Base-by-base conservation (phyloP, 345 rosid genomes). In the Bruguiera parviflora region DNA sequence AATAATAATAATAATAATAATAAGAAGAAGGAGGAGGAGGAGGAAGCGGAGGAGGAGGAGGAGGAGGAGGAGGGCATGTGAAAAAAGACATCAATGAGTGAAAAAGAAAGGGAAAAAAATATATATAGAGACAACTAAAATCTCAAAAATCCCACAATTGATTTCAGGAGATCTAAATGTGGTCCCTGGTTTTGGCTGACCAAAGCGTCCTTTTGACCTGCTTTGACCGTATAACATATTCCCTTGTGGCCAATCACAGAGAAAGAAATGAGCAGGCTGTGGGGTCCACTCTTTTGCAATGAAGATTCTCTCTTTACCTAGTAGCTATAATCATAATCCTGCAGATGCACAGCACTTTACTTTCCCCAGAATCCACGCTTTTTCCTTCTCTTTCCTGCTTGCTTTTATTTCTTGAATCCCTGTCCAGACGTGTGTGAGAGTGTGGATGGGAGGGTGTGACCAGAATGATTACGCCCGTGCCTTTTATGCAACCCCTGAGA, bases 211-310 rank as follows among this genome's bases (percentile, higher is more conserved):
- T 73, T 77, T 81, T 73, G 87, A 81, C 85, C 75, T 52, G 58
- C 63, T 81, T 81, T 81, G 71, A 77, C 78, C 68, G 73, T 61
- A 52, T 28, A 61, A 24, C 66, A 72, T 77, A 79, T 81, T 77
- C 80, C 51, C 73, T 33, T 55, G 0, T 63, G 25, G 10, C 85
- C 83, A 77, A 78, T 83, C 53, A 71, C 46, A 57, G 31, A 61
- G 25, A 64, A 11, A 39, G 58, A 52, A 53, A 22, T 70, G 63
- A 31, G 37, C 37, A 55, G 8, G 15, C 49, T 25, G 63, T 20
- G 79, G 66, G 82, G 75, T 69, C 81, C 81, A 69, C 1, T 64
- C n/a, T 4, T 53, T 59, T 58, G 20, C 25, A 22, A 53, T 47
- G 69, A 76, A 79, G 86, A 80, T 83, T 83, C 84, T 82, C 16